A percentile compares a stretch with the other conserved stretches of the same genome.
Conservation (phyloP, 305 asterid species). For the Plantago coronopus region DNA sequence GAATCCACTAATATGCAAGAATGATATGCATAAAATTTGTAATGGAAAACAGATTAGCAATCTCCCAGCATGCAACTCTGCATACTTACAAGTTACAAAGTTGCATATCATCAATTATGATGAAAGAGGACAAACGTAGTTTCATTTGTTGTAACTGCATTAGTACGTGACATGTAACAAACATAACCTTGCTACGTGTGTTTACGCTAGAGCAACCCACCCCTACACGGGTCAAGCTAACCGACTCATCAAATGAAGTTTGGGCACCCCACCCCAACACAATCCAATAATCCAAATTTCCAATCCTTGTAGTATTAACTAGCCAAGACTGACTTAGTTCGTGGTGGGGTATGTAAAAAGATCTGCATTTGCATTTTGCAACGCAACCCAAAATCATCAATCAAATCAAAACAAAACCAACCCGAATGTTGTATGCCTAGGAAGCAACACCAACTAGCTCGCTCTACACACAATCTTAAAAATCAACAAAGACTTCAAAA, state of each 20-base stretch:
- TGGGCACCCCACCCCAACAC: too few relatives aligned
- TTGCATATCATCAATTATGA: background rate
- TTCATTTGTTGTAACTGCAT: background rate
- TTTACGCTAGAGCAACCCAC: background rate
- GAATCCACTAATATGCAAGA: too few relatives aligned
- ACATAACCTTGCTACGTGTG: background rate
- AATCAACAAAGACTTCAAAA: background rate
- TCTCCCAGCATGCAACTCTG: too few relatives aligned
- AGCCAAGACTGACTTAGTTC: too few relatives aligned
- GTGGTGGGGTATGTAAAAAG: background rate
- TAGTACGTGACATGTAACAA: background rate
- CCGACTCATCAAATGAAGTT: background rate
- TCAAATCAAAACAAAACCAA: too few relatives aligned
- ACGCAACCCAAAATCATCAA: too few relatives aligned
- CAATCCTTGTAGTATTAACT: background rate
- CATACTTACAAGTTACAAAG: too few relatives aligned
- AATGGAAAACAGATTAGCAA: too few relatives aligned
- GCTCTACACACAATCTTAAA: background rate
- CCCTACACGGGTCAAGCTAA: background rate
- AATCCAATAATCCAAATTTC: too few relatives aligned
- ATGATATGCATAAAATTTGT: too few relatives aligned
- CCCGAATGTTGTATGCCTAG: conserved; percentile 12
- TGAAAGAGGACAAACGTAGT: background rate
- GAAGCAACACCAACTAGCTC: background rate
- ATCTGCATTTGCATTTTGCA: background rate